Conservation (phyloP, 352 stramenopile genomes). For the Phytophthora uliginosa region DNA sequence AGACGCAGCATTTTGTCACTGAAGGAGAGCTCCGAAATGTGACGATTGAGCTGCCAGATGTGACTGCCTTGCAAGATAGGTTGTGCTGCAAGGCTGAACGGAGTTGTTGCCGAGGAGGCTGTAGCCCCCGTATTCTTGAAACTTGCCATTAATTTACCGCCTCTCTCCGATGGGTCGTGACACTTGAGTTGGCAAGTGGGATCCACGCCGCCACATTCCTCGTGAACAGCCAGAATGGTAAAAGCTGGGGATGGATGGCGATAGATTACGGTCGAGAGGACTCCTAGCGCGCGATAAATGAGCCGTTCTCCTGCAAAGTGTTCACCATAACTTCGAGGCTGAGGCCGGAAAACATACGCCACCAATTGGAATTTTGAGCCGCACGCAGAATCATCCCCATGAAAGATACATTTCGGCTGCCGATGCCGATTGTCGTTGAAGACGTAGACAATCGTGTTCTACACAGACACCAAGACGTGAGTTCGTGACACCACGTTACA, state of each 20-base stretch:
- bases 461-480: not conserved
- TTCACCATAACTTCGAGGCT: not conserved
- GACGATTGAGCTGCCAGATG: not conserved
- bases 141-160: not conserved
- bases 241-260: not conserved
- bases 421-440: not conserved
- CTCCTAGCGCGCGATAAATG: not conserved
- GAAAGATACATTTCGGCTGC: not conserved
- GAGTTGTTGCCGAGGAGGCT: too few species aligned
- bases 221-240: too few species aligned
- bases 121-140: not conserved
- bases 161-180: too few species aligned
- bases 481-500: not conserved
- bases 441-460: not conserved
- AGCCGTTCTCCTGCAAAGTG: not conserved
- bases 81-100: too few species aligned
- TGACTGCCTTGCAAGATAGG: too few species aligned
- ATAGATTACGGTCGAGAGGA: not conserved
- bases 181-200: too few species aligned
- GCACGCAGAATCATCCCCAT: not conserved
- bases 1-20: not conserved
- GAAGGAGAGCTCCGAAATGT: not conserved
- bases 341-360: not conserved
- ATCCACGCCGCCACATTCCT: too few species aligned
- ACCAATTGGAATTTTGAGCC: not conserved